Conservation (phyloP, 768 basidiomycete genomes). For the Xerocomellus chrysenteron region DNA sequence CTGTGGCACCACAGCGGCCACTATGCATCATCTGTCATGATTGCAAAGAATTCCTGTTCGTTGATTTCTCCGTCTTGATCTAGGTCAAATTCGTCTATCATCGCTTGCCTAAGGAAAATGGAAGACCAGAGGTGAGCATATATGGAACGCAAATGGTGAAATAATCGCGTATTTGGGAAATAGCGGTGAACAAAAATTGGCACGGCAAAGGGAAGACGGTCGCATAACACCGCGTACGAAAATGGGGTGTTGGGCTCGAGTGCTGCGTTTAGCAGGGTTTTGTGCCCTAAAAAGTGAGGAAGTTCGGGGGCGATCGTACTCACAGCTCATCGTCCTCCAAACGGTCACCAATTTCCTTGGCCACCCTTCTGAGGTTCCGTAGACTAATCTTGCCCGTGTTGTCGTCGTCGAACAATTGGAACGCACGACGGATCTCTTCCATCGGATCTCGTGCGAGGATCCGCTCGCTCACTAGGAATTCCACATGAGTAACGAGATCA, state of each 20-base stretch:
- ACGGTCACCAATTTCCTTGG: conserved; percentile 94
- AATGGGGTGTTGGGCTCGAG: conserved; percentile 28
- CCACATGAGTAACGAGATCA: conserved; percentile 18
- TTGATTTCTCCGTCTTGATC: conserved; percentile 98
- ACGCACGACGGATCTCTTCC: conserved; percentile 94
- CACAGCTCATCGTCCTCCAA: conserved; percentile 96
- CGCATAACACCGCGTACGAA: conserved; percentile 25
- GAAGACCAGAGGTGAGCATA: conserved; percentile 34
- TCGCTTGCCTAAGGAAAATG: conserved; percentile 76
- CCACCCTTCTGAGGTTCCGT: conserved; percentile 87
- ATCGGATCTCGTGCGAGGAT: conserved; percentile 93
- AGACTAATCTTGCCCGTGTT: conserved; percentile 92
- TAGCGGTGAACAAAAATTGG: conserved; percentile 27
- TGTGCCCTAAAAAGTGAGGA: conserved; percentile 15
- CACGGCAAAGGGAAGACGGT: conserved; percentile 15
- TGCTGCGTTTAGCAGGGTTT: conserved; percentile 24
- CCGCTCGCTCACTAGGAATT: conserved; percentile 80
- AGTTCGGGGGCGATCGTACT: conserved; percentile 35
- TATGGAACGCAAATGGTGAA: conserved; percentile 17
- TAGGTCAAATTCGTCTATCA: conserved; percentile 99
- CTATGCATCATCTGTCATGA: conserved; percentile 92
- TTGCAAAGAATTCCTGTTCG: conserved; percentile 93
- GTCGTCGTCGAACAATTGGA: conserved; percentile 96
- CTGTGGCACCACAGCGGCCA: neutral
- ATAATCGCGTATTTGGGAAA: conserved; percentile 16